Conservation (phyloP, 1,284 basidiomycete species). For the Cryptococcus floricola region DNA sequence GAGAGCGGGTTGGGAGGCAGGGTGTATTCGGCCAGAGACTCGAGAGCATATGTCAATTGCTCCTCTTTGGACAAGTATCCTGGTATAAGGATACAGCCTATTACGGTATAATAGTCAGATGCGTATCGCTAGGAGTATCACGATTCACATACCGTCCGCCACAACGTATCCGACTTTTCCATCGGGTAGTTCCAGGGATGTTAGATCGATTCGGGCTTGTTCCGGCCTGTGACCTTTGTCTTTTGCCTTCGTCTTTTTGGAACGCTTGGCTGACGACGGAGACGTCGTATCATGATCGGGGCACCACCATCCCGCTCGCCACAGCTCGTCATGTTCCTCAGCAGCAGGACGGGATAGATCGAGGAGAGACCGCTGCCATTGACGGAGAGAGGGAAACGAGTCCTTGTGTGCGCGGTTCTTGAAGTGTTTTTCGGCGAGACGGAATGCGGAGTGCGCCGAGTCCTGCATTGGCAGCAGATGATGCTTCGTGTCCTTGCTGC, state of each 20-base stretch:
- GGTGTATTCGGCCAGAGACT: constrained; percentile 71
- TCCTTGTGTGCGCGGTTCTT: constrained; percentile 36
- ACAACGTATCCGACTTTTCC: constrained; percentile 37
- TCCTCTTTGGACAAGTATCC: constrained; percentile 59
- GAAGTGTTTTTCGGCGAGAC: constrained; percentile 47
- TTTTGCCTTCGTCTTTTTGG: constrained; percentile 25
- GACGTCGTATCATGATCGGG: constrained; percentile 11
- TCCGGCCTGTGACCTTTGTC: constrained; percentile 31
- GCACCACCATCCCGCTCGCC: constrained; percentile 44
- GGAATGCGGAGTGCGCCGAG: constrained; percentile 36
- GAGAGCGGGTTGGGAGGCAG: constrained; percentile 77
- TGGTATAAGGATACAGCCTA: constrained; percentile 78
- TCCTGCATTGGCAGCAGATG: background rate
- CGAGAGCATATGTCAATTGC: constrained; percentile 64
- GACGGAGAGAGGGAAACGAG: constrained; percentile 27
- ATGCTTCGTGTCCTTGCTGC: background rate
- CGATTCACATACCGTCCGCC: constrained; percentile 31
- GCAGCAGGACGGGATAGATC: constrained; percentile 37
- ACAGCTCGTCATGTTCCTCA: constrained; percentile 39
- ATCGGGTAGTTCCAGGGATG: constrained; percentile 16
- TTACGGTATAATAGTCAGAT: background rate
- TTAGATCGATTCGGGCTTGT: constrained; percentile 11
- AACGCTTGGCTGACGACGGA: background rate
- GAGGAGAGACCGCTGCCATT: constrained; percentile 25
- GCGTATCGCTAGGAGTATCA: background rate